Percentiles rank a stretch among this genome's conserved stretches.
Evolutionary conservation across 805 yeast species (phyloP).

Genomic region (Ogataea angusta): DNA sequence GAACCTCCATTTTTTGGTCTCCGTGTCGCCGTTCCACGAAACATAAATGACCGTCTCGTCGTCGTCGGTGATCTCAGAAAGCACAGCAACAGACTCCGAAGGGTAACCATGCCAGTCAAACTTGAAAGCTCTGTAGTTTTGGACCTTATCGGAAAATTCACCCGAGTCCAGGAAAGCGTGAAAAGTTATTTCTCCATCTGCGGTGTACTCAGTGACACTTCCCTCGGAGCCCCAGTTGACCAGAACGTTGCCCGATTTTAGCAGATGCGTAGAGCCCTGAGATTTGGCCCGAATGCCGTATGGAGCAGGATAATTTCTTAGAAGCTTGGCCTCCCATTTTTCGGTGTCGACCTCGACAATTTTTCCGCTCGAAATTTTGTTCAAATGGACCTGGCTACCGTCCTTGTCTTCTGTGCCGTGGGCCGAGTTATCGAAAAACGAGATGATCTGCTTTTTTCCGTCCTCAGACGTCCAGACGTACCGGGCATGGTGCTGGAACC

Average conservation of each 20-base stretch:
- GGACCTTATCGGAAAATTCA: slow-evolving; percentile 24
- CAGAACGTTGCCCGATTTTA: slow-evolving; percentile 34
- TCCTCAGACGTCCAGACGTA: slow-evolving; percentile 26
- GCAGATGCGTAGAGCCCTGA: slow-evolving; percentile 34
- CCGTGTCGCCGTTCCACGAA: slow-evolving; percentile 41
- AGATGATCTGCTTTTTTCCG: slow-evolving; percentile 30
- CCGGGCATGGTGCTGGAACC: slow-evolving; percentile 39
- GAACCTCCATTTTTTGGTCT: slow-evolving; percentile 33
- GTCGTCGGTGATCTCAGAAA: slow-evolving; percentile 12
- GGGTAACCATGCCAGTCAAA: slow-evolving; percentile 36
- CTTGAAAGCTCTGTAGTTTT: slow-evolving; percentile 38
- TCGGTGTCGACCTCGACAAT: slow-evolving; percentile 33
- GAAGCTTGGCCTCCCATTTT: slow-evolving; percentile 28
- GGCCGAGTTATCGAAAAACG: slow-evolving; percentile 38
- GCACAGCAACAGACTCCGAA: slow-evolving; percentile 32
- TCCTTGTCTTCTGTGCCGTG: slow-evolving; percentile 34
- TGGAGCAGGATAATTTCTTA: slow-evolving; percentile 13
- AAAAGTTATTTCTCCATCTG: slow-evolving; percentile 30
- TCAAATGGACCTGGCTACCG: slow-evolving; percentile 26
- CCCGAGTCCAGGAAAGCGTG: slow-evolving; percentile 35
- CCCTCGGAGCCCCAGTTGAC: slow-evolving; percentile 40
- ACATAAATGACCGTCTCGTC: slow-evolving; percentile 28
- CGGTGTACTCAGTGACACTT: slow-evolving; percentile 35
- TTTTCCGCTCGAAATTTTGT: slow-evolving; percentile 33
- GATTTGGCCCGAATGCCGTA: slow-evolving; percentile 27